A percentile compares a stretch with the other conserved stretches of the same genome.
phyloP scores from a whole-genome alignment of 148 eudicot genomes.

The Rhododendron mucronatum region DNA sequence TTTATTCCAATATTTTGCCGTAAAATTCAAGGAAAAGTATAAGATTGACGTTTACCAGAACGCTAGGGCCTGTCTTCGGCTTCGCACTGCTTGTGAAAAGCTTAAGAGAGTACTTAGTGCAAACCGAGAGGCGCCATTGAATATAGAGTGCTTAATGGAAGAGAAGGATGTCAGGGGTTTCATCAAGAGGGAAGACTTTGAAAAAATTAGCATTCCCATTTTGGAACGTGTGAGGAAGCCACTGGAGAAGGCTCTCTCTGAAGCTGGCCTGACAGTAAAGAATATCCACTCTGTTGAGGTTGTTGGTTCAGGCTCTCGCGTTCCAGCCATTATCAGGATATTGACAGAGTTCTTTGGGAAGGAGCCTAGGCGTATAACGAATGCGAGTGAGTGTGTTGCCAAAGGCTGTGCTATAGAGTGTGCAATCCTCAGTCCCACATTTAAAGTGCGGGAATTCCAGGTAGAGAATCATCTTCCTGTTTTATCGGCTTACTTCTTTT shows the following conservation, averaged over 20 bases:
- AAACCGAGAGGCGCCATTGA: constrained; percentile 90
- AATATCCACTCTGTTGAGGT: constrained; percentile 82
- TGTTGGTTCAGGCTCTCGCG: constrained; percentile 91
- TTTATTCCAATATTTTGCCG: constrained; percentile 81
- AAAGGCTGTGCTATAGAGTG: constrained; percentile 89
- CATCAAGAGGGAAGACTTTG: constrained; percentile 88
- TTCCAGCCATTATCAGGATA: constrained; percentile 75
- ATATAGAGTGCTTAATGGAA: constrained; percentile 93
- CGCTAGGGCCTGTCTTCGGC: constrained; percentile 91
- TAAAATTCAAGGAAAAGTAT: constrained; percentile 74
- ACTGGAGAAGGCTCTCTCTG: constrained; percentile 87
- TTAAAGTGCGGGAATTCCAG: constrained; percentile 93
- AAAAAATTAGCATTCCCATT: constrained; percentile 68
- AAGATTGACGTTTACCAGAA: constrained; percentile 80
- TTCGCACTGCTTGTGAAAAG: constrained; percentile 81
- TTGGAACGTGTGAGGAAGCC: constrained; percentile 87
- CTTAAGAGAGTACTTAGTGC: constrained; percentile 67
- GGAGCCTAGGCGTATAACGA: constrained; percentile 95
- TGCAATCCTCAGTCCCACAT: constrained; percentile 89
- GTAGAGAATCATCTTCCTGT: constrained; percentile 21
- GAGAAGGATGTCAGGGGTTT: constrained; percentile 87
- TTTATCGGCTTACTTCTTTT: neutral
- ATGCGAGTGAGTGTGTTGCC: constrained; percentile 95
- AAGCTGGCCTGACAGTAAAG: constrained; percentile 65
- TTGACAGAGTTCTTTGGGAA: constrained; percentile 85